These are phyloP conservation scores for Globisporangium middletonii DNA, from an alignment of 352 stramenopile genomes.

Conservation along the genomic window DNA sequence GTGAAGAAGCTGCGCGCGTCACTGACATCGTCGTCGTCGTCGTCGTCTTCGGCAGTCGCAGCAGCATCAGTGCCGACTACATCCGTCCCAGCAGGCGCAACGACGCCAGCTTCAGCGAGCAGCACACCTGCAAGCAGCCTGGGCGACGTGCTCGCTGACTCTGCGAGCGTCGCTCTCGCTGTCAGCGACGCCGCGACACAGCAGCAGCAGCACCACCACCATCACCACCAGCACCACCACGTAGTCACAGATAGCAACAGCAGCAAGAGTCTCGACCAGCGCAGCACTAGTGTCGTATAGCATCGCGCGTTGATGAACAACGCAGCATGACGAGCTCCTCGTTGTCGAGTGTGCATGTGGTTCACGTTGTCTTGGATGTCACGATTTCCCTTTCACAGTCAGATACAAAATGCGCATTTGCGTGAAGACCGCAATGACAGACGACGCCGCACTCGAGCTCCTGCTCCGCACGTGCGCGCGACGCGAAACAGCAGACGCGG, in stretches of 20 bases:
- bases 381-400: too few species aligned
- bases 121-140: background rate
- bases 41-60: too few species aligned
- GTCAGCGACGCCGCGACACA: too few species aligned
- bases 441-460: background rate
- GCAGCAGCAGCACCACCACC: too few species aligned
- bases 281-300: background rate
- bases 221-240: background rate
- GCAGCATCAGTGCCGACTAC: background rate
- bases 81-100: background rate
- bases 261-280: background rate
- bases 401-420: too few species aligned
- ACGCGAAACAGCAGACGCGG: background rate
- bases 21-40: background rate
- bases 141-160: background rate
- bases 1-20: slow-evolving; percentile 44
- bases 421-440: too few species aligned
- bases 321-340: too few species aligned
- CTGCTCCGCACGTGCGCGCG: background rate
- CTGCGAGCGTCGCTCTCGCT: background rate
- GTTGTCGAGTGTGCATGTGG: too few species aligned
- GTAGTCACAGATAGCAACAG: background rate
- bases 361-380: too few species aligned
- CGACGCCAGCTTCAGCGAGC: background rate
- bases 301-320: background rate